Evolutionary conservation across 352 stramenopile genomes (phyloP).

Genomic region (Thalassiosira hispida): DNA sequence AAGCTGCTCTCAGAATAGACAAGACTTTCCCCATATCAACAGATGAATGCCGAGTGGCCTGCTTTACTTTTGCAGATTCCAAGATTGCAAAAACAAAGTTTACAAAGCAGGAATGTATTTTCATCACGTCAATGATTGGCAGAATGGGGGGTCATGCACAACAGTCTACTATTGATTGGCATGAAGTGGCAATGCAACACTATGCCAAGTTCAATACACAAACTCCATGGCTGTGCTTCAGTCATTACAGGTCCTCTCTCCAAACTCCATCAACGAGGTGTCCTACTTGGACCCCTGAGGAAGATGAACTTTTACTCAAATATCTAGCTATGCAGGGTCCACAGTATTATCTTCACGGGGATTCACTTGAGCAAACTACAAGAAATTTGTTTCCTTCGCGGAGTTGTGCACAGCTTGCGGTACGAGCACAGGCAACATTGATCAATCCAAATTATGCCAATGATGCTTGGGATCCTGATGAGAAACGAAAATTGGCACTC

Average conservation of each 20-base stretch:
- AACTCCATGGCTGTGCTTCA: constrained; percentile 57
- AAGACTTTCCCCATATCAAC: constrained; percentile 13
- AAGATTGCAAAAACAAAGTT: constrained; percentile 39
- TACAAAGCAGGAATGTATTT: constrained; percentile 51
- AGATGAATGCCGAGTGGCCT: constrained; percentile 37
- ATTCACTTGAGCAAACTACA: constrained; percentile 28
- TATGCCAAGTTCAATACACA: constrained; percentile 23
- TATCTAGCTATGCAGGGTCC: constrained; percentile 56
- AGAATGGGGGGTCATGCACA: constrained; percentile 13
- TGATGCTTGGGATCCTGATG: constrained; percentile 51
- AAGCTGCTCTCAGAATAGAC: constrained; percentile 34
- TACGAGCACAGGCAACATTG: constrained; percentile 45
- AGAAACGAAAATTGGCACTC: constrained; percentile 63
- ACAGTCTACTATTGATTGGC: constrained; percentile 40
- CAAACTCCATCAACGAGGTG: constrained; percentile 25
- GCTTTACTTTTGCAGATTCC: constrained; percentile 40
- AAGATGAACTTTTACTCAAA: constrained; percentile 70
- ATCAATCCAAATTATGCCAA: constrained; percentile 64
- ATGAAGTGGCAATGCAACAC: constrained; percentile 31
- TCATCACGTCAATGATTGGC: constrained; percentile 34
- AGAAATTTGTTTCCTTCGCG: constrained; percentile 43
- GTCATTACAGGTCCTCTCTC: constrained; percentile 35
- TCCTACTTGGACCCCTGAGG: constrained; percentile 44
- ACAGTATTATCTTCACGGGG: constrained; percentile 46
- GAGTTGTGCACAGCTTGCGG: constrained; percentile 27